Conservation (phyloP, 768 basidiomycete species). For the Boletus rufocinnamomeus region DNA sequence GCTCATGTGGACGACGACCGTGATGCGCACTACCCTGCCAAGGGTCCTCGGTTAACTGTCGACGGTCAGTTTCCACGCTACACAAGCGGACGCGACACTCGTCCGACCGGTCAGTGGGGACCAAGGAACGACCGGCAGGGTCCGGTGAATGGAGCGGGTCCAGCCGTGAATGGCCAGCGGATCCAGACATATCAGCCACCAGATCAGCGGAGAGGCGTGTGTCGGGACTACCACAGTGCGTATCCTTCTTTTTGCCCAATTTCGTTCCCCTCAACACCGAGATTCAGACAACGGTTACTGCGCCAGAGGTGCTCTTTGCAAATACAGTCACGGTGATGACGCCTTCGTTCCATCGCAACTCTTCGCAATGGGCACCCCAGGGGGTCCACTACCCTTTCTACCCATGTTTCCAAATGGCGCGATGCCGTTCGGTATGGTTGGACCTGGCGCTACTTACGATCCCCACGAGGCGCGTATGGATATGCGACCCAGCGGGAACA, state of each 20-base stretch:
- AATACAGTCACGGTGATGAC: conserved; percentile 91
- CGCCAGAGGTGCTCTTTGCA: conserved; percentile 83
- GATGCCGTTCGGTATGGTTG: conserved; percentile 56
- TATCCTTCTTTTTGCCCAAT: conserved; percentile 20
- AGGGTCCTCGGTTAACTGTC: conserved; percentile 66
- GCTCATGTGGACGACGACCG: conserved; percentile 61
- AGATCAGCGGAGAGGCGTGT: conserved; percentile 75
- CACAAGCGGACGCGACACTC: conserved; percentile 43
- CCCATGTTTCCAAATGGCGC: conserved; percentile 64
- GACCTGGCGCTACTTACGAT: conserved; percentile 60
- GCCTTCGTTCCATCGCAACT: conserved; percentile 74
- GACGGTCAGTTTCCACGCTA: conserved; percentile 73
- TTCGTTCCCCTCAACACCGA: conserved; percentile 12
- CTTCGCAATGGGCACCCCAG: conserved; percentile 54
- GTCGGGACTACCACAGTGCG: conserved; percentile 93
- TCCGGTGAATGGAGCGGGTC: conserved; percentile 28
- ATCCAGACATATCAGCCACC: conserved; percentile 67
- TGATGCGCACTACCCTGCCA: conserved; percentile 59
- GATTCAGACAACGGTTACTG: conserved; percentile 85
- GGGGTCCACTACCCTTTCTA: conserved; percentile 57
- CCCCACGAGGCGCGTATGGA: conserved; percentile 82
- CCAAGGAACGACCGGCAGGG: conserved; percentile 35
- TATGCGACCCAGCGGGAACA: conserved; percentile 56
- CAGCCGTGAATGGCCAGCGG: conserved; percentile 44
- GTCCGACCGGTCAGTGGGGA: conserved; percentile 46